Conservation (phyloP, 768 basidiomycete genomes). For the Rhizopogon roseolus region DNA sequence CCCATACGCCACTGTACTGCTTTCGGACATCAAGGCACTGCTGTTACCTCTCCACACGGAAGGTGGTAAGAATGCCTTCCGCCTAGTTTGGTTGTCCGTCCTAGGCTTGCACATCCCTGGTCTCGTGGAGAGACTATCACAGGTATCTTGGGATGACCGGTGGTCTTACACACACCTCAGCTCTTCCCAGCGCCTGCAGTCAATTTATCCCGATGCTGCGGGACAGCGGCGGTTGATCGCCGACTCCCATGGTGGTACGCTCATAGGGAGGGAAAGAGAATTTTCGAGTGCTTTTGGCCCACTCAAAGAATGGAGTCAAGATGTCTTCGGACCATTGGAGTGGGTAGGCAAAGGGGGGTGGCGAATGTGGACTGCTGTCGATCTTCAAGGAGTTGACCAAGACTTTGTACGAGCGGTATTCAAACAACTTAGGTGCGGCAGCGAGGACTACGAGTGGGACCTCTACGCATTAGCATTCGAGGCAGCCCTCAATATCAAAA, state of each 20-base stretch:
- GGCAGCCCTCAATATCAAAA: conserved; percentile 51
- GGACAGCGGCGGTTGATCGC: conserved; percentile 32
- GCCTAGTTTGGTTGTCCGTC: conserved; percentile 66
- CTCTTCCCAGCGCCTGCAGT: conserved; percentile 38
- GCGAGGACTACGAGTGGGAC: conserved; percentile 62
- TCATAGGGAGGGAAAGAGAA: conserved; percentile 63
- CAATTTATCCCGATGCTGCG: conserved; percentile 46
- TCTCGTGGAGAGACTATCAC: conserved; percentile 39
- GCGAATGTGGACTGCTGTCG: conserved; percentile 42
- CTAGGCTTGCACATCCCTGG: conserved; percentile 73
- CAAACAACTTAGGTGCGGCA: conserved; percentile 43
- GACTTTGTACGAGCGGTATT: conserved; percentile 56
- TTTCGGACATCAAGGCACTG: conserved; percentile 63
- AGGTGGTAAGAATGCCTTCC: conserved; percentile 50
- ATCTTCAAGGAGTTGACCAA: conserved; percentile 46
- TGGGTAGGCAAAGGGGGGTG: conserved; percentile 26
- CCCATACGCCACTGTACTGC: conserved; percentile 69
- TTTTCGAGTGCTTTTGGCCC: conserved; percentile 62
- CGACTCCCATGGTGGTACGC: conserved; percentile 60
- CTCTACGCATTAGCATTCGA: conserved; percentile 63
- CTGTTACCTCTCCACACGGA: conserved; percentile 43
- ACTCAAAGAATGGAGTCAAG: conserved; percentile 59
- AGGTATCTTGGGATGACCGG: conserved; percentile 57
- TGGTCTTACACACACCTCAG: conserved; percentile 54
- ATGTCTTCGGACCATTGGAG: conserved; percentile 54